Conservation (phyloP, 176 grass and related monocot genomes). For the Eragrostis curvula region DNA sequence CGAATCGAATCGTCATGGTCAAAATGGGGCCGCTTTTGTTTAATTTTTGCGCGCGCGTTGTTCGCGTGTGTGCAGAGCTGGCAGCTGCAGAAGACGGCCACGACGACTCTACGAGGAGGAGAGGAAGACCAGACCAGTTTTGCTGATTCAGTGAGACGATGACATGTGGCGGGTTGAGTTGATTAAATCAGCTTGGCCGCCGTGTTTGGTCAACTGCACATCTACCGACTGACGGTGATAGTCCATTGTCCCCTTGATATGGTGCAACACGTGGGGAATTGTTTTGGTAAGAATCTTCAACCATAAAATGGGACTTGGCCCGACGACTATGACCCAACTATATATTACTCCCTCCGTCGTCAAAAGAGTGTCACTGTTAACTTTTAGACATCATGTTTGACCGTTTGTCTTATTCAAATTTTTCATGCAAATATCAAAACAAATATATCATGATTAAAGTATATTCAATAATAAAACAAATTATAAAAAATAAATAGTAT, state of each 20-base stretch:
- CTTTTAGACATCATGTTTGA: too few relatives aligned
- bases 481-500: too few relatives aligned
- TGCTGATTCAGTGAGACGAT: neutral
- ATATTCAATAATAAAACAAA: too few relatives aligned
- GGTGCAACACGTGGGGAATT: conserved; percentile 31
- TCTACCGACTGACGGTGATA: neutral
- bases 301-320: neutral
- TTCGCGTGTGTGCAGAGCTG: neutral
- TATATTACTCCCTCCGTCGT: too few relatives aligned
- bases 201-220: conserved; percentile 21
- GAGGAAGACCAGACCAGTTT: neutral
- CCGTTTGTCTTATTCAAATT: too few relatives aligned
- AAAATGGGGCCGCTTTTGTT: neutral
- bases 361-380: too few relatives aligned
- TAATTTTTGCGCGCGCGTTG: neutral
- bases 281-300: neutral
- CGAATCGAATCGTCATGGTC: neutral
- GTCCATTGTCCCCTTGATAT: conserved; percentile 5
- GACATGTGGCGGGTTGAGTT: neutral
- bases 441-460: too few relatives aligned
- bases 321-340: neutral
- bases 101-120: too few relatives aligned
- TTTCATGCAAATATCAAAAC: too few relatives aligned
- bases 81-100: neutral
- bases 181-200: neutral